A percentile compares a stretch with the other conserved stretches of the same genome.
These are phyloP conservation scores for Candida andamanensis DNA, from an alignment of 805 yeast genomes.

Conservation along the genomic window DNA sequence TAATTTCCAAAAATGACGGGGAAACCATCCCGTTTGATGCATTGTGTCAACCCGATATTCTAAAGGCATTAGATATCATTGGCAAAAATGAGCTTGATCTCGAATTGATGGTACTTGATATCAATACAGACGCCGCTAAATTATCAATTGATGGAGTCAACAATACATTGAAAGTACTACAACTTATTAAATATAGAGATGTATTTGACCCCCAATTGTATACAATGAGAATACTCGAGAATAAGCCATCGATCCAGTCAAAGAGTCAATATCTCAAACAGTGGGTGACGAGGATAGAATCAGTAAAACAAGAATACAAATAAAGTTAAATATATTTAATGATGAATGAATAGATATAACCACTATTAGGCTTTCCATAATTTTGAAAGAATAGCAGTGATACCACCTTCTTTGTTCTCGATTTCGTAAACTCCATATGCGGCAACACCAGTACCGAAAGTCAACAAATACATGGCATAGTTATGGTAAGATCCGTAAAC, in stretches of 20 bases:
- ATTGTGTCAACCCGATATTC: no score
- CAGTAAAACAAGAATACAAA: conserved; percentile 1
- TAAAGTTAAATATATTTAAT: conserved; percentile 1
- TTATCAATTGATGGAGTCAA: conserved; percentile 26
- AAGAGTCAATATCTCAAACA: no score
- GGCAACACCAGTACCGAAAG: conserved; percentile 59
- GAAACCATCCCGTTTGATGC: conserved; percentile 3
- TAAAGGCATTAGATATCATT: no score
- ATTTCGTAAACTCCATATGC: conserved; percentile 68
- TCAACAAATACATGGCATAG: conserved; percentile 53
- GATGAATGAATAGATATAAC: conserved; percentile 7
- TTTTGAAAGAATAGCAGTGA: conserved; percentile 44
- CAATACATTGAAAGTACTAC: conserved; percentile 13
- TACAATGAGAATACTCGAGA: conserved; percentile 19
- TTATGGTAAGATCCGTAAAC: conserved; percentile 64
- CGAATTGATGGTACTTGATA: conserved; percentile 7
- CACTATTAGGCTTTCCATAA: conserved; percentile 34
- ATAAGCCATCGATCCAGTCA: no score
- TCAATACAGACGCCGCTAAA: conserved; percentile 6
- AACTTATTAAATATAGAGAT: conserved; percentile 23
- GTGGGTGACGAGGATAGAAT: not conserved
- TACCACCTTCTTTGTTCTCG: conserved; percentile 64
- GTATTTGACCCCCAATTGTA: conserved; percentile 21
- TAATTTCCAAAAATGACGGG: conserved; percentile 10
- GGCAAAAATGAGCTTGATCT: conserved; percentile 6